A percentile compares a stretch with the other conserved stretches of the same genome.
phyloP scores from a whole-genome alignment of 192 early-diverging fungal genomes.

The Spizellomyces punctatus region DNA sequence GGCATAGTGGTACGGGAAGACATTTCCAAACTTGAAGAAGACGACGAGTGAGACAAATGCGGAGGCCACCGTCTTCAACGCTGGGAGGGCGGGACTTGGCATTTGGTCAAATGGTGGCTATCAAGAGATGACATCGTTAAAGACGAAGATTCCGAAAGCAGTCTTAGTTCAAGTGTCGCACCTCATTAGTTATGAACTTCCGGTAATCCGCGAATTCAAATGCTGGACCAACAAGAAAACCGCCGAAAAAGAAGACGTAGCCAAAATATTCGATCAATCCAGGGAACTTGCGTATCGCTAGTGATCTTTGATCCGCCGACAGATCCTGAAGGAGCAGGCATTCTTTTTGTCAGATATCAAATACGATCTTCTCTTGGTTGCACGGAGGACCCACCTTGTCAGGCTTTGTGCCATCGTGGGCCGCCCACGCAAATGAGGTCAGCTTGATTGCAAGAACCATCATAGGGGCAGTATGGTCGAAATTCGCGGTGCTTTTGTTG shows the following conservation, averaged over 20 bases:
- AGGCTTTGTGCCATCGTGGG: constrained; percentile 72
- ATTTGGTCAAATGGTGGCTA: constrained; percentile 45
- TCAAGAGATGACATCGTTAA: neutral
- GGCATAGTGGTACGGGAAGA: neutral
- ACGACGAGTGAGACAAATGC: constrained; percentile 28
- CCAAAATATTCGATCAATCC: constrained; percentile 76
- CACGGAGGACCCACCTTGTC: constrained; percentile 23
- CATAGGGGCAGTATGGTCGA: constrained; percentile 89
- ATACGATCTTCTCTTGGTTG: neutral
- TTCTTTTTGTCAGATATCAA: neutral
- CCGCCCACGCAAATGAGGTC: constrained; percentile 83
- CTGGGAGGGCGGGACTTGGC: constrained; percentile 33
- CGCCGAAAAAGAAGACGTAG: constrained; percentile 87
- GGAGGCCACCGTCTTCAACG: constrained; percentile 21
- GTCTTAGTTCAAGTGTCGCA: neutral
- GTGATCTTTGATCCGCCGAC: constrained; percentile 65
- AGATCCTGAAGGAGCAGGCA: constrained; percentile 44
- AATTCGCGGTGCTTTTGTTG: constrained; percentile 48
- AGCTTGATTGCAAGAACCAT: constrained; percentile 96
- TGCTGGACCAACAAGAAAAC: constrained; percentile 69
- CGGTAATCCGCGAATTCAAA: constrained; percentile 53
- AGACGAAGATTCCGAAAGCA: neutral
- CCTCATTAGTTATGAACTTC: constrained; percentile 29
- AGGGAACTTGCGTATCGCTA: constrained; percentile 65
- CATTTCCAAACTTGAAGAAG: constrained; percentile 25